A percentile compares a stretch with the other conserved stretches of the same genome.
These are phyloP conservation scores for Stephania japonica DNA, from an alignment of 164 flowering plant genomes.

Conservation along the genomic window DNA sequence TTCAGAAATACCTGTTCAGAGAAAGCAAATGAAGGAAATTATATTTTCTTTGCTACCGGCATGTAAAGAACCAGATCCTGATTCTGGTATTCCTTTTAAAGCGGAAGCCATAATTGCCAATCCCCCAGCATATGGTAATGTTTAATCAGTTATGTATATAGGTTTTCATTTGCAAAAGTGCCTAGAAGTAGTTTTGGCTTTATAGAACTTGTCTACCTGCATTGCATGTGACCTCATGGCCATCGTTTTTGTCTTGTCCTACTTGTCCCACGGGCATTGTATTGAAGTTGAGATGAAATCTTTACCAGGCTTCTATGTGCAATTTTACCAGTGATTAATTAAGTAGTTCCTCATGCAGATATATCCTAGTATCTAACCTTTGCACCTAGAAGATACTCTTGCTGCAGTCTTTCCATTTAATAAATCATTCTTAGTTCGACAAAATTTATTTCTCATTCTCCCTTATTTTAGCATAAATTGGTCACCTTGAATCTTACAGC, in stretches of 20 bases:
- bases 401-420: no score
- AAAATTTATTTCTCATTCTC: no score
- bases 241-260: neutral
- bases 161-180: neutral
- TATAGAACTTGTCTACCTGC: neutral
- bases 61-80: slow-evolving; percentile 78
- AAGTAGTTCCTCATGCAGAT: no score
- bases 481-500: no score
- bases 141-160: slow-evolving; percentile 1
- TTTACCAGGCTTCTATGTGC: no score
- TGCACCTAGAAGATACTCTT: no score
- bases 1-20: slow-evolving; percentile 90
- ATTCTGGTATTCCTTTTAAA: slow-evolving; percentile 78
- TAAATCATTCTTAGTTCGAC: no score
- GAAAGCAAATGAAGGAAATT: slow-evolving; percentile 91
- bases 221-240: neutral
- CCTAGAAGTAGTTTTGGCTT: neutral
- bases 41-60: slow-evolving; percentile 84
- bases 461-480: no score
- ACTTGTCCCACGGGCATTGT: no score
- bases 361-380: no score
- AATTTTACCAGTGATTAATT: no score
- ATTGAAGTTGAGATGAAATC: no score
- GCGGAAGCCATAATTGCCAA: slow-evolving; percentile 98
- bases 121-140: slow-evolving; percentile 96